Base-by-base conservation (phyloP, 2,329 filamentous ascomycete species). In the Ophiostoma sp. region DNA sequence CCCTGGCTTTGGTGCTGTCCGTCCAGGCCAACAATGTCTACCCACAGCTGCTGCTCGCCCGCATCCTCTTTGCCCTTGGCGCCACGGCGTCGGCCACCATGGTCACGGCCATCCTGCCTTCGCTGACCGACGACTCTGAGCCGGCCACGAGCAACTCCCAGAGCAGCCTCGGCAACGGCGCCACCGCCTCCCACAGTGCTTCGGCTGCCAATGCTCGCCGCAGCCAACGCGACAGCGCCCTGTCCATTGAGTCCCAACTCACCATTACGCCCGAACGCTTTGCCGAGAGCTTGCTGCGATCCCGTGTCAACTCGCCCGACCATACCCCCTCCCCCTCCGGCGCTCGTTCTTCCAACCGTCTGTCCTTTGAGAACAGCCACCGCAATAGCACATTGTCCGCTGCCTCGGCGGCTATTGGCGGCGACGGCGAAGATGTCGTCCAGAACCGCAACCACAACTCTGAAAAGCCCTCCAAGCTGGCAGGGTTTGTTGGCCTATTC, bases 61-160 rank as follows among this genome's bases (percentile, higher is more conserved):
- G 96, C 76, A 85, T 98, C 69, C 85, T 97, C 72, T 99, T 99
- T 82, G 96, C 95, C 77, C 78, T 98, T 22, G 96, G 96, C 31
- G 96, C 93, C 25, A 94, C 95, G n/a, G 96, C 95, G 28, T 90
- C 93, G 87, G 88, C 94, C 17, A 98, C 96, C 0, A 99, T 99
- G 96, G 96, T 99, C 25, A 98, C 96, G 9, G 96, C 96, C 3
- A 94, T 97, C 63, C 86, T 99, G 31, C 96, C 96, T 1, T 91
- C 88, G 12, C 82, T 92, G 76, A 90, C 89, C 5, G 87, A 87
- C 75, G 87, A 89, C 42, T 82, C 79, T 52, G 76, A 71, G 75
- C 79, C 66, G n/a, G 11, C 69, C 15, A 17, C 39, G 7, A 77
- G 8, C 33, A 8, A 36, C 33, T 3, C 98, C 95, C 50, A 22